Conservation (phyloP, 495 filamentous ascomycete species). For the Penicillium goetzii region DNA sequence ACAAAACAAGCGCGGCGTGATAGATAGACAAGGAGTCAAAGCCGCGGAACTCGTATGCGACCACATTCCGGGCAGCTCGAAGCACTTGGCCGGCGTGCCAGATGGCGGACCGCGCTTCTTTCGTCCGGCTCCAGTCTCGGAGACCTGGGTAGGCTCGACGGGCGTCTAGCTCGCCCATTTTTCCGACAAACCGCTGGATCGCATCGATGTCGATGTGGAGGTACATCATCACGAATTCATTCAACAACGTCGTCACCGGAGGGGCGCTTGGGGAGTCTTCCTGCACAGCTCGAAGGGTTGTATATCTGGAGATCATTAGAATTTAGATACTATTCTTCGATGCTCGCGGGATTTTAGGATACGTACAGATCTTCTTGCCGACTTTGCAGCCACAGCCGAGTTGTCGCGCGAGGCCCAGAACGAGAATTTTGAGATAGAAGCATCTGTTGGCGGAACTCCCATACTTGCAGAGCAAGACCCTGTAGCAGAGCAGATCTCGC, state of each 20-base stretch:
- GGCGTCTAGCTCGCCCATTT: constrained; percentile 61
- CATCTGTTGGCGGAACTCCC: constrained; percentile 33
- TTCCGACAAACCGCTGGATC: constrained; percentile 63
- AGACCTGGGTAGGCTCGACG: constrained; percentile 52
- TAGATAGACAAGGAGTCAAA: constrained; percentile 61
- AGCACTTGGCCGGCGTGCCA: constrained; percentile 66
- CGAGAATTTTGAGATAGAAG: constrained; percentile 15
- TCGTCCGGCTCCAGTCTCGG: constrained; percentile 52
- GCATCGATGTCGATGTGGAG: constrained; percentile 62
- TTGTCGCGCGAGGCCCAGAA: constrained; percentile 18
- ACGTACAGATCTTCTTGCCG: constrained; percentile 33
- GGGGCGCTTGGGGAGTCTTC: constrained; percentile 10
- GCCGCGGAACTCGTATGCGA: constrained; percentile 50
- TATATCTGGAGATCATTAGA: constrained; percentile 10
- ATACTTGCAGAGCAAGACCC: constrained; percentile 30
- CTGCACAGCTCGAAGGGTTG: constrained; percentile 12
- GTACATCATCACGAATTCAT: constrained; percentile 58
- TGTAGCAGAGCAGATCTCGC: constrained; percentile 49
- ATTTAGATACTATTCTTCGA: not conserved
- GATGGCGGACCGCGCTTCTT: constrained; percentile 55
- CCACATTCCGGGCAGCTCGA: constrained; percentile 51
- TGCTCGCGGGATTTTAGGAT: not conserved
- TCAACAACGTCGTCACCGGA: constrained; percentile 39
- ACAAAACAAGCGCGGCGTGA: constrained; percentile 58
- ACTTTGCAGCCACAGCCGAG: constrained; percentile 33